phyloP scores from a whole-genome alignment of 2,329 filamentous ascomycete genomes.

The Fusarium napiforme region DNA sequence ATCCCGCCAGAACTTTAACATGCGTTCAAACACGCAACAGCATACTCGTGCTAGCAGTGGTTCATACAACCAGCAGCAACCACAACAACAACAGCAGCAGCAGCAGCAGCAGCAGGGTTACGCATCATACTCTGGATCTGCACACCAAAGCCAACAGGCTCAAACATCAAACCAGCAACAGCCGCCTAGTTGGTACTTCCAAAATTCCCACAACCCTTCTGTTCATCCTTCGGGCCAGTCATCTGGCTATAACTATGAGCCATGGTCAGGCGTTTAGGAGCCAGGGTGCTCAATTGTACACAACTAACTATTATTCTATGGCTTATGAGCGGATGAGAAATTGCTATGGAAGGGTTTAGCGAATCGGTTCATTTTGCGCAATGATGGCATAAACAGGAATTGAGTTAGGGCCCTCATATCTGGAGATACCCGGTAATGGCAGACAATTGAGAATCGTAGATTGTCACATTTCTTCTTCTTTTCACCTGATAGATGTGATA shows the following conservation, averaged over 20 bases:
- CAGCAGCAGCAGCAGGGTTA: constrained; percentile 25
- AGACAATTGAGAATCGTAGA: background rate
- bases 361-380: background rate
- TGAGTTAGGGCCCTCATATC: constrained; percentile 1
- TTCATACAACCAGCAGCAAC: constrained; percentile 29
- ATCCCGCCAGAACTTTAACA: constrained; percentile 40
- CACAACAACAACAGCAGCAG: constrained; percentile 12
- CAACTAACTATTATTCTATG: background rate
- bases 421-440: constrained; percentile 17
- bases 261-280: constrained; percentile 32
- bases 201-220: constrained; percentile 32
- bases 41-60: constrained; percentile 22
- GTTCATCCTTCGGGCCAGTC: constrained; percentile 34
- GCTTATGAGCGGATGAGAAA: background rate
- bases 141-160: constrained; percentile 35
- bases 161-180: constrained; percentile 34
- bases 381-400: background rate
- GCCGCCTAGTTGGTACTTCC: constrained; percentile 45
- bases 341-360: constrained; percentile 2
- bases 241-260: constrained; percentile 42
- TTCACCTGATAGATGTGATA: background rate
- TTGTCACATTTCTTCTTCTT: background rate
- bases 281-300: background rate
- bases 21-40: constrained; percentile 22
- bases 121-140: constrained; percentile 25